Base-by-base conservation (phyloP, 768 basidiomycete genomes). In the Tulasnella calospora region DNA sequence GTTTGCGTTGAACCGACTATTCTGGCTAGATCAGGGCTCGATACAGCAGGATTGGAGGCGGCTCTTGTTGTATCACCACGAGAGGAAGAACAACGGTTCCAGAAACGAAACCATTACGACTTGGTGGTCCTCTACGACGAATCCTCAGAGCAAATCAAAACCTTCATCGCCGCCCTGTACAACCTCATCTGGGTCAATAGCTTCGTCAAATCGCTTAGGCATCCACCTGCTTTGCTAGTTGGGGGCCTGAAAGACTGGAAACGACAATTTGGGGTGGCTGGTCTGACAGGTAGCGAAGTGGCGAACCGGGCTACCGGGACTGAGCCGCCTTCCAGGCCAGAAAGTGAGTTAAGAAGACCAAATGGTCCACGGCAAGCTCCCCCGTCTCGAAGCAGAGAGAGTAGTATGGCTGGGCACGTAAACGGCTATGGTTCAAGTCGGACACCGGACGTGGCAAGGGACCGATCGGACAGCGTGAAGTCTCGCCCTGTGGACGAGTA, bases 181-280 rank as follows among this genome's bases (percentile, higher is more conserved):
- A 86, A 88, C 13, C 88, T 91, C 2, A 93, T 98, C 61, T 92
- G 89, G 83, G 92, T 92, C 81, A 86, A 86, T 35, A 92, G 92
- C 19, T 94, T 93, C 82, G 85, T 79, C 23, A 92, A 91, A 83
- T 86, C 91, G 78, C 84, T 94, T 27, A 90, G 90, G 80, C 86
- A 92, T 67, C 89, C 89, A 81, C 96, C 97, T 0, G 89, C 95
- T 84, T 84, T 98, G 80, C 89, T 99, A 35, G 86, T 92, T 6
- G 97, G 96, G 3, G 97, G 97, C 0, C 86, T 94, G 71, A 88
- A 91, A 71, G 93, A 91, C 3, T 99, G 96, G 95, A 90, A 88
- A 82, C 85, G 82, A 57, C 83, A 85, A 51, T 82, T 92, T 71
- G 87, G 89, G 0, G 87, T 86, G 23, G 83, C 83, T 27, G 83